Conservation (phyloP, 306 rosid species). For the Castanea mollissima region DNA sequence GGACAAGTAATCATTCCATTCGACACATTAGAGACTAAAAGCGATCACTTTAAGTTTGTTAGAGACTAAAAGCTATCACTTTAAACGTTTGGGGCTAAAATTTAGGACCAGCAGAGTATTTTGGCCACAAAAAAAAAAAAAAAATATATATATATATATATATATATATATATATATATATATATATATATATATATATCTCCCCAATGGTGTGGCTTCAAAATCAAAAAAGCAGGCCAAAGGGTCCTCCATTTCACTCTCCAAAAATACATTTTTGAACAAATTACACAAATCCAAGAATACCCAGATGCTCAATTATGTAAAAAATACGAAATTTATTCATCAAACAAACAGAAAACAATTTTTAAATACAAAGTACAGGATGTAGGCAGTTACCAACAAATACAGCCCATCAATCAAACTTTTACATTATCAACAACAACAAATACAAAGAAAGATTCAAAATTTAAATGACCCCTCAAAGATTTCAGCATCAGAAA, state of each 20-base stretch:
- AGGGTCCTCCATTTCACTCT: not conserved
- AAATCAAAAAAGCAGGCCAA: not conserved
- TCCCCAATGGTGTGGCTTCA: not conserved
- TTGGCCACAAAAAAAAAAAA: too few species aligned
- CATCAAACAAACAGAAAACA: not conserved
- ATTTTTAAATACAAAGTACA: not conserved
- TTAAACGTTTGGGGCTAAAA: too few species aligned
- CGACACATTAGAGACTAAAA: too few species aligned
- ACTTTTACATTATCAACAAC: not conserved
- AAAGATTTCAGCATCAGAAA: not conserved
- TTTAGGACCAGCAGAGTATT: too few species aligned
- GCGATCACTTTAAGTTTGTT: too few species aligned
- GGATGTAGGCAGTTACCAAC: not conserved
- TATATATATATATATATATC: not conserved
- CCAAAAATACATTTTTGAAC: not conserved
- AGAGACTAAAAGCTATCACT: too few species aligned
- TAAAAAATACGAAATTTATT: not conserved
- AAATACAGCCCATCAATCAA: not conserved
- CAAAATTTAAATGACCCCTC: not conserved
- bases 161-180: too few species aligned
- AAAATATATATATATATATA: too few species aligned
- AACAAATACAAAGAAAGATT: not conserved
- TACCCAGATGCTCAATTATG: not conserved
- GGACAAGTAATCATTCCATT: too few species aligned
- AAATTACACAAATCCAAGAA: not conserved